Conservation (phyloP, 768 basidiomycete species). For the Tylopilus sp. region DNA sequence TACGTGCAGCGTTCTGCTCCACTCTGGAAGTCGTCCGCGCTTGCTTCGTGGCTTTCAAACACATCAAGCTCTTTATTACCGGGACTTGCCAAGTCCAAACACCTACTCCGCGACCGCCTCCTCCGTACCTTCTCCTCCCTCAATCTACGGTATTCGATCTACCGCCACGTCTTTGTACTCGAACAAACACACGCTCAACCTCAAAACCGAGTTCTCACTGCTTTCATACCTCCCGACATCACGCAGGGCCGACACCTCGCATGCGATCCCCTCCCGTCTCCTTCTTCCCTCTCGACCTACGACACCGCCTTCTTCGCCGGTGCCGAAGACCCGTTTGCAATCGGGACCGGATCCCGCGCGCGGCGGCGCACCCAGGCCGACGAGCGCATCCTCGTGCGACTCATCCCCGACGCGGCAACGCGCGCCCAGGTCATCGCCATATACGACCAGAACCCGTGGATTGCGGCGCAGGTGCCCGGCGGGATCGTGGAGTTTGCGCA, state of each 20-base stretch:
- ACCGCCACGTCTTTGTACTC: conserved; percentile 76
- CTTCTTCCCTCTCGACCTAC: conserved; percentile 55
- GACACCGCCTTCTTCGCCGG: conserved; percentile 72
- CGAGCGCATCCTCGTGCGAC: conserved; percentile 49
- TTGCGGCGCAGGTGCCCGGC: conserved; percentile 58
- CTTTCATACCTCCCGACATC: conserved; percentile 66
- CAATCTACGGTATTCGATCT: conserved; percentile 50
- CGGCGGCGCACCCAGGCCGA: conserved; percentile 43
- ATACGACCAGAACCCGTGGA: conserved; percentile 52
- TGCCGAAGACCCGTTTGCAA: conserved; percentile 48
- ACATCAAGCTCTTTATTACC: conserved; percentile 41
- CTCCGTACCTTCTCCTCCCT: conserved; percentile 38
- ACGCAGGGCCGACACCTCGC: conserved; percentile 54
- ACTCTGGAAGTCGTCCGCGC: conserved; percentile 76
- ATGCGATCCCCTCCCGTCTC: conserved; percentile 87
- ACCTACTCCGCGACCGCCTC: conserved; percentile 27
- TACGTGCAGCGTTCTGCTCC: conserved; percentile 76
- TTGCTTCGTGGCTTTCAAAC: conserved; percentile 65
- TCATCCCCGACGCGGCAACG: conserved; percentile 57
- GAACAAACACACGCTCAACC: conserved; percentile 49
- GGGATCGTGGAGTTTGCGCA: conserved; percentile 65
- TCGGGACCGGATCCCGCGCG: conserved; percentile 15
- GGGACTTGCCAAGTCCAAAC: conserved; percentile 33
- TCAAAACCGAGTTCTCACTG: conserved; percentile 46
- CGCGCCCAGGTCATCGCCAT: conserved; percentile 60